Evolutionary conservation across 1,139 yeast genomes (phyloP), one percentile per base, ranked within the genome.

Genomic region (Saccharomyces hybrid): DNA sequence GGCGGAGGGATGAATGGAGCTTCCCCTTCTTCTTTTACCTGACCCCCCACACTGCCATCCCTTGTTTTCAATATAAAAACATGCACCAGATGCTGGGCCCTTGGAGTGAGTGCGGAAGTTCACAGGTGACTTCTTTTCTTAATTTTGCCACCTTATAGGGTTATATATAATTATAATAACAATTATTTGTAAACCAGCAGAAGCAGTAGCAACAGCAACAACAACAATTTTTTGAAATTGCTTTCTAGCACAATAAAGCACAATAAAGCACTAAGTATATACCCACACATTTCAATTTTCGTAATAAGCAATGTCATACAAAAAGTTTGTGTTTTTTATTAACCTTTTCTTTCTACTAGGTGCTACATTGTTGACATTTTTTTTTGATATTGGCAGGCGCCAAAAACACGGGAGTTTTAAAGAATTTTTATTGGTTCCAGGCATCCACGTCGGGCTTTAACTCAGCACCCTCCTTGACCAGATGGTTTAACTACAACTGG

Each of bases 401-500:
- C 26, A 71, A 75, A 29, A 71, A 75, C 28, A 61, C 65, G 14
- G 71, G 77, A 4, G 79, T 83, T 2, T 67, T 86, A 56, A 75
- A 76, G 55, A 71, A 75, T 58, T 82, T 86, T 69, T 86, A 81
- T 72, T 86, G 86, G 84, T 72, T 87, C 44, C 75, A 83, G 65
- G 88, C 86, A 21, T 83, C 81, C 58, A 83, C 93, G 34, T 71
- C 79, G 14, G 69, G 69, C 14, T 78, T 84, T 55, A 64, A 76
- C 7, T 78, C 78, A 41, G 81, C 84, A 24, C 68, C 70, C 4
- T 61, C 68, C 28, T 64, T 71, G 46, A 75, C 82, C 4, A 75
- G 88, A 69, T 87, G 95, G 93, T 84, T 89, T 7, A 74, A 76
- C 62, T 87, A 86, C 71, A 77, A 78, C 52, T 64, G 75, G 58